Evolutionary conservation across 1,284 basidiomycete species (phyloP).

Genomic region (Retiboletus flavoniger): DNA sequence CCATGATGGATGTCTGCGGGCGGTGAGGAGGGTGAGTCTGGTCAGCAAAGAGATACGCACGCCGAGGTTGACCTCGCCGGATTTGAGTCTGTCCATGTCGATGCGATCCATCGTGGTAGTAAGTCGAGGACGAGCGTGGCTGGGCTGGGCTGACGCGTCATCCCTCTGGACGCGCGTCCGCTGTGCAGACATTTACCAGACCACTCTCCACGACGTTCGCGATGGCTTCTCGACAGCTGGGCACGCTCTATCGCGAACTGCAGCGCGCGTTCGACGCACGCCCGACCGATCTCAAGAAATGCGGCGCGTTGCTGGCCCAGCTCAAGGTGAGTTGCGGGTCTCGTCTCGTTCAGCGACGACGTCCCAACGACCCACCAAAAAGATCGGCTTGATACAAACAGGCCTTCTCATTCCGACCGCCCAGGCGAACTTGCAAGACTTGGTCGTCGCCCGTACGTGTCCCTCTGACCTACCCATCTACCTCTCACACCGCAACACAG

Average conservation of each 20-base stretch:
- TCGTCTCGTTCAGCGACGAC: neutral
- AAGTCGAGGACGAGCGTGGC: slow-evolving; percentile 21
- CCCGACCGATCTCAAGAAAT: slow-evolving; percentile 65
- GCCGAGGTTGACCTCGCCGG: slow-evolving; percentile 92
- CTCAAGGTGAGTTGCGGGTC: slow-evolving; percentile 58
- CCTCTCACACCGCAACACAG: slow-evolving; percentile 47
- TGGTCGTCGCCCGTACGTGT: slow-evolving; percentile 66
- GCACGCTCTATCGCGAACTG: slow-evolving; percentile 57
- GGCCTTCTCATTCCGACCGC: slow-evolving; percentile 71
- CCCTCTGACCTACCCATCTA: neutral
- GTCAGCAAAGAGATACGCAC: slow-evolving; percentile 49
- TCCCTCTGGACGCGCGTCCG: slow-evolving; percentile 21
- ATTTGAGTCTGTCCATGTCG: slow-evolving; percentile 79
- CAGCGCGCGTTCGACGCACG: slow-evolving; percentile 59
- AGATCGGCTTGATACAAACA: slow-evolving; percentile 79
- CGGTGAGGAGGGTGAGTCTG: slow-evolving; percentile 1
- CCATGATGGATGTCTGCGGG: slow-evolving; percentile 96
- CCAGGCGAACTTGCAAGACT: slow-evolving; percentile 58
- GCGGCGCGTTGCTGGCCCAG: slow-evolving; percentile 58
- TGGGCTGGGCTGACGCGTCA: slow-evolving; percentile 62
- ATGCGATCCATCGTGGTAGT: slow-evolving; percentile 23
- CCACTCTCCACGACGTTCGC: slow-evolving; percentile 15
- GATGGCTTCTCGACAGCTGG: slow-evolving; percentile 57
- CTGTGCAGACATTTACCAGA: slow-evolving; percentile 15
- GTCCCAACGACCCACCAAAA: slow-evolving; percentile 7